Evolutionary conservation across 805 yeast species (phyloP), one percentile per base, ranked within the genome.

Genomic region (Starmerella bombi): DNA sequence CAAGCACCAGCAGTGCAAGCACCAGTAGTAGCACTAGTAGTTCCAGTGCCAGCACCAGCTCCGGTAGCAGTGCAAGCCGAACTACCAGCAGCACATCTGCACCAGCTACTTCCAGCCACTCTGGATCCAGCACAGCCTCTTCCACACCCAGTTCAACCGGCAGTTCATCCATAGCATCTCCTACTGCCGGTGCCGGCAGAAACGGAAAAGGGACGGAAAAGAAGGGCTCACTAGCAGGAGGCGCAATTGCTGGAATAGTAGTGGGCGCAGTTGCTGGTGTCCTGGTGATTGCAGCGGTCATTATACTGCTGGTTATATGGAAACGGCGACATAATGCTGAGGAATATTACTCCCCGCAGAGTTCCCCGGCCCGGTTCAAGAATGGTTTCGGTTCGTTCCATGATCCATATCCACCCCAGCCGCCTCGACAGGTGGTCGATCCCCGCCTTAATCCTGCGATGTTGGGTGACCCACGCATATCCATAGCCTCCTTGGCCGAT

Each of bases 401-500:
- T 32, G 38, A 41, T 17, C 50, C 52, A 15, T 44, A 41, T 28
- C 49, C 50, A 35, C 48, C 37, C 17, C 44, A 23, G 23, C 53
- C 45, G 30, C 45, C 46, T 41, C 47, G 46, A 40, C 56, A 60
- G 50, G 67, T 59, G 19, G 59, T 69, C 34, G 86, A 74, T 58
- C 84, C 80, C 36, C 66, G 85, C 42, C 61, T 79, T 46, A 77
- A 79, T 57, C 84, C 85, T 1, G 70, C 74, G 33, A 75, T 80
- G 79, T 64, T 80, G 59, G 94, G 93, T 29, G 74, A 93, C 54
- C 53, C 59, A 14, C 67, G 94, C 49, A 67, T 82, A 46, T 75
- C 85, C 52, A 88, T 81, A 53, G 94, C 94, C 4, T 76, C 88
- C 2, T 65, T 86, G 40, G 86, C 93, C 9, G 93, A 84, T 58